A percentile compares a stretch with the other conserved stretches of the same genome.
phyloP scores from a whole-genome alignment of 768 basidiomycete genomes.

The Tricholoma sp. region DNA sequence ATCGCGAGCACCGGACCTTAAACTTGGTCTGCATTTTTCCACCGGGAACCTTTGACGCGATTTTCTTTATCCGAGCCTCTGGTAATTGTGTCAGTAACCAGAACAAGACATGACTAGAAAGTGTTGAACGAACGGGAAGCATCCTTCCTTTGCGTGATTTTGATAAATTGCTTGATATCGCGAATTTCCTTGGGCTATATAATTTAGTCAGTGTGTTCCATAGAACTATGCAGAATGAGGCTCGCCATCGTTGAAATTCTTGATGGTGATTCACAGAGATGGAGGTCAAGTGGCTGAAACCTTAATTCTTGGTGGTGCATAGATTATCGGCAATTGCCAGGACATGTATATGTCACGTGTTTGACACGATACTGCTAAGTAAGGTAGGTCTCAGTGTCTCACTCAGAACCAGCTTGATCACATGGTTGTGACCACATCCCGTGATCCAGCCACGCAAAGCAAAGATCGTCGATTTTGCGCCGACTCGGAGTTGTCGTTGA shows the following conservation, averaged over 20 bases:
- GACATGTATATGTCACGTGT: background rate
- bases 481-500: no score
- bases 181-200: conserved; percentile 91
- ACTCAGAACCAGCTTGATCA: no score
- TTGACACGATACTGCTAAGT: no score
- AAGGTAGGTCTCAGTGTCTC: no score
- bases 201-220: conserved; percentile 5
- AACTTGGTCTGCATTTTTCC: conserved; percentile 91
- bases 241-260: conserved; percentile 39
- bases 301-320: conserved; percentile 25
- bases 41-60: conserved; percentile 56
- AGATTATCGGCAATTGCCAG: conserved; percentile 22
- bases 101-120: background rate
- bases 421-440: no score
- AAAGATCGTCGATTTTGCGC: no score
- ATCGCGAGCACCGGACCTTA: conserved; percentile 96
- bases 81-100: conserved; percentile 9
- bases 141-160: conserved; percentile 96
- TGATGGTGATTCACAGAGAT: conserved; percentile 23
- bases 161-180: conserved; percentile 98
- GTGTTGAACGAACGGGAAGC: conserved; percentile 71
- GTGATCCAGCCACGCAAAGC: no score
- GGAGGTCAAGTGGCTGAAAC: conserved; percentile 29
- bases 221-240: conserved; percentile 6
- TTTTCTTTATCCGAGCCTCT: conserved; percentile 99